These are phyloP conservation scores for carrot (Daucus carota) DNA, from an alignment of 129 eudicot species.

Conservation along the genomic window DNA sequence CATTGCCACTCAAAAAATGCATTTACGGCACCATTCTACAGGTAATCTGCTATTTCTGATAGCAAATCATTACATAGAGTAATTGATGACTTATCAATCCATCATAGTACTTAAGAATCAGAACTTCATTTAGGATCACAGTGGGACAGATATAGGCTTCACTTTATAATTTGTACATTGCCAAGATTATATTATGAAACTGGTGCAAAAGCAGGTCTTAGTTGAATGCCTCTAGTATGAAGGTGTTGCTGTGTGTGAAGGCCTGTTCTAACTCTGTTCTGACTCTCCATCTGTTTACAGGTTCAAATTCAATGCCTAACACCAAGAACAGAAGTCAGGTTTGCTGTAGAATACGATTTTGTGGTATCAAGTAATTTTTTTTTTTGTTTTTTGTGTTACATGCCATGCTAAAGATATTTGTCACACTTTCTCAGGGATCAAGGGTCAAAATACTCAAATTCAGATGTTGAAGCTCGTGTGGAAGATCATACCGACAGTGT, in stretches of 20 bases:
- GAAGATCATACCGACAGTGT: constrained; percentile 29
- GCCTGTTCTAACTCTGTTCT: constrained; percentile 6
- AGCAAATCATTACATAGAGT: neutral
- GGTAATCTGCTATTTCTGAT: constrained; percentile 24
- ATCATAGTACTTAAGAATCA: neutral
- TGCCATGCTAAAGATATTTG: constrained; percentile 8
- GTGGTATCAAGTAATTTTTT: neutral
- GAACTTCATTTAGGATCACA: neutral
- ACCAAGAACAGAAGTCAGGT: constrained; percentile 59
- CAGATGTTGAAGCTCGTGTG: constrained; percentile 30
- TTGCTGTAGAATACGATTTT: neutral
- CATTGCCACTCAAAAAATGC: constrained; percentile 79
- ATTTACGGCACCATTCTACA: constrained; percentile 66
- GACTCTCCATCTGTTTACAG: constrained; percentile 31
- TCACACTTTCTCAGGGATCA: constrained; percentile 30
- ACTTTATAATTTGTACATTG: neutral
- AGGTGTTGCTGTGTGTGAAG: neutral
- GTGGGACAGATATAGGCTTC: neutral
- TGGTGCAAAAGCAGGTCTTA: neutral
- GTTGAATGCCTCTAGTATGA: neutral
- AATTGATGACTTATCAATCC: neutral
- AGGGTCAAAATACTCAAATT: constrained; percentile 32
- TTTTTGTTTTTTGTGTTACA: constrained; percentile 6
- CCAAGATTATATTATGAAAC: neutral
- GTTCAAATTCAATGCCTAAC: constrained; percentile 66